Base-by-base conservation (phyloP, 108 stramenopile species). In the Cyclotella atomus region DNA sequence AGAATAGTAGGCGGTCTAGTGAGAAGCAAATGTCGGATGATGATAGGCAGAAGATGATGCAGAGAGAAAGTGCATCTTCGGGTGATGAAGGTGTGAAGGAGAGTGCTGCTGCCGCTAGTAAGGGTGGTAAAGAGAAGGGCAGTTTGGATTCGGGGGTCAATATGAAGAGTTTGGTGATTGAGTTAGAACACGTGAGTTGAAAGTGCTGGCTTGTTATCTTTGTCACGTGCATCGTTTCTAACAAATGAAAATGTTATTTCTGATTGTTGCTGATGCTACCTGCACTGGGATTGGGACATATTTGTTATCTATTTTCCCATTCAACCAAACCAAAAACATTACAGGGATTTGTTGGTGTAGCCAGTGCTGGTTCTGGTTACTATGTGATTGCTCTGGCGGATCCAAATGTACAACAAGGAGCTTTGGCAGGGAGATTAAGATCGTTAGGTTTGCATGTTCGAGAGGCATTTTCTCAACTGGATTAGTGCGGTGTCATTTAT, bases 321-420 rank as follows among this genome's bases (percentile, higher is more conserved):
- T 28, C 27, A 27, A n/a, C 4, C 27, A 1, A 30, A 46, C 20
- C 0, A 25, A 7, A 14, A 35, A 34, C 14, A 17, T 8, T 5
- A 35, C 56, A 79, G 60, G 88, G 90, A 0, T 65, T 85, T 45
- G 87, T 91, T 47, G 90, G 82, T 30, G 89, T 91, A 19, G 85
- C 90, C 14, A 78, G 71, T 64, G 78, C 76, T 25, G 85, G 84
- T 33, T 56, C 78, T 55, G 90, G 86, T 35, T 89, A 76, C 68
- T 84, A 88, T 70, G 88, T 91, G 0, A 90, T 94, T 65, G 90
- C 88, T 12, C 85, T 94, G 59, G 93, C 90, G 12, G 77, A 83
- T 52, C 55, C 88, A 21, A 77, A 65, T 52, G 88, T 89, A 30
- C 89, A 88, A 53, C 81, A 81, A 36, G 93, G 93, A 17, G 76